Evolutionary conservation across 139 green algal species (phyloP).

Genomic region (Diplosphaera chodatii): DNA sequence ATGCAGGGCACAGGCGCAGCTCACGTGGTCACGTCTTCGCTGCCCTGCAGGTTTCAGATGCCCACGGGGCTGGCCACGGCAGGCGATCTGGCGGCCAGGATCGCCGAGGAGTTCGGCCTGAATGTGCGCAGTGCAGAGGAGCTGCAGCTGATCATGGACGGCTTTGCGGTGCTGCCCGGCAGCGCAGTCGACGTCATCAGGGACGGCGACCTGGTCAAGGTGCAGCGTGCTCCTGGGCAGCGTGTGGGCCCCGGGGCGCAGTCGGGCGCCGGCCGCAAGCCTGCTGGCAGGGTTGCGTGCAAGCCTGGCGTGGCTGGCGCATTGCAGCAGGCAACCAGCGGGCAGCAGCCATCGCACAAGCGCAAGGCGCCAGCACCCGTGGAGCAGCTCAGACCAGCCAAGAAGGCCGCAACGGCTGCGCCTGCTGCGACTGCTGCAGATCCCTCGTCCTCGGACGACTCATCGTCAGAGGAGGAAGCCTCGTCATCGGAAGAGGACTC

Average conservation of each 20-base stretch:
- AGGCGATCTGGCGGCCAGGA: neutral
- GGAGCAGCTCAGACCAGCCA: neutral
- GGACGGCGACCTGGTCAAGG: neutral
- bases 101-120: neutral
- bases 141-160: neutral
- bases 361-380: neutral
- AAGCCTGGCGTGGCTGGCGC: neutral
- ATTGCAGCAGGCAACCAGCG: neutral
- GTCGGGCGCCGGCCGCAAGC: too few species aligned
- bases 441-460: neutral
- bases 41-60: neutral
- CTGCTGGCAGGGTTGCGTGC: neutral
- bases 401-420: neutral
- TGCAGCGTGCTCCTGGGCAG: neutral
- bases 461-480: neutral
- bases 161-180: neutral
- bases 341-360: neutral
- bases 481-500: neutral
- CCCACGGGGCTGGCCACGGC: neutral
- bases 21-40: neutral
- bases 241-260: too few species aligned
- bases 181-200: neutral
- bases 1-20: too few species aligned
- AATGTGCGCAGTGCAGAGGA: neutral
- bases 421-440: neutral